Base-by-base conservation (phyloP, 768 basidiomycete genomes). In the Tylopilus plumbeoviolaceoides region DNA sequence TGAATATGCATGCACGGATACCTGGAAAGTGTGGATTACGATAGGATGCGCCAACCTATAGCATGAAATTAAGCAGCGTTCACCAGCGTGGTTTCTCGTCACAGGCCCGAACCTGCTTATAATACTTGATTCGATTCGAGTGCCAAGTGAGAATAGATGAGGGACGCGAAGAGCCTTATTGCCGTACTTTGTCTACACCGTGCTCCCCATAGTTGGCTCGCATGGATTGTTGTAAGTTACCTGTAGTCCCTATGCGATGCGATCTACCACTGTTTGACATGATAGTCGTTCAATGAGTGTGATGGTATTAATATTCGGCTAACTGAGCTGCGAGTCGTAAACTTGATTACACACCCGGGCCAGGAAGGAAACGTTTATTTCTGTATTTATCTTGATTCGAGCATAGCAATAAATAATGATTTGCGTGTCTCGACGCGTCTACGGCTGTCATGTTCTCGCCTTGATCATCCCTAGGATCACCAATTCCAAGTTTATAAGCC, bases 11-110 rank as follows among this genome's bases (percentile, higher is more conserved):
- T 27, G 75, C 77, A 52, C 80, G 75, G 48, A 87, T 75, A 7
- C 83, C 85, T 2, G 82, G 83, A 56, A 81, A 86, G 68, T 87
- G 86, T 0, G 86, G 85, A 61, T 88, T 88, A 12, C 85, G 79
- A 67, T 89, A 87, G 10, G 78, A 81, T 18, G 80, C 67, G n/a
- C 80, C 80, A 1, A 87, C 84, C 71, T 80, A 48, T 36, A 18
- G 33, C 7, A 21, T 3, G 8, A 43, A 33, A 23, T 42, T 55
- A 36, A 55, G 39, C 6, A 23, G 2, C 35, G 8, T 43, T 38
- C 12, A 49, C 20, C 0, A 23, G 20, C n/a, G n/a, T 5, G 21
- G 15, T 17, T 6, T 20, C 31, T 35, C 9, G 40, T 47, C 20
- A 36, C 18, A 20, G 18, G 46, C 25, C 21, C 58, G 18, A 39